Evolutionary conservation across 2,329 filamentous ascomycete species (phyloP).

Genomic region (Trichophyton simii): DNA sequence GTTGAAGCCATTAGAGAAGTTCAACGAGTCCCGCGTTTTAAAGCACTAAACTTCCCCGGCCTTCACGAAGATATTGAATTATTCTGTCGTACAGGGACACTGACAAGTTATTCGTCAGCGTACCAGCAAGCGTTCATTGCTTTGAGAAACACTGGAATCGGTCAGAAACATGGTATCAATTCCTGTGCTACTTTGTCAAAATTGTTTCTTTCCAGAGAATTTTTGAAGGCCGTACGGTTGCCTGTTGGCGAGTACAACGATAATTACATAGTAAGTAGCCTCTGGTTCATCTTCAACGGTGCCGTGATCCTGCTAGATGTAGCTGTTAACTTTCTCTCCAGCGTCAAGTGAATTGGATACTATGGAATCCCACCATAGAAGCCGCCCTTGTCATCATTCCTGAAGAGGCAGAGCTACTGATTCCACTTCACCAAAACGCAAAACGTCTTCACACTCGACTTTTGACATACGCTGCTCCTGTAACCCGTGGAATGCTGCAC

Average conservation of each 20-base stretch:
- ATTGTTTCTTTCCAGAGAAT: constrained; percentile 11
- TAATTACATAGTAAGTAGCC: constrained; percentile 9
- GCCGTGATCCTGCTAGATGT: not conserved
- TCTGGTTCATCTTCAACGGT: too few species aligned
- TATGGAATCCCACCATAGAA: constrained; percentile 40
- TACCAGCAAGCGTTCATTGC: constrained; percentile 34
- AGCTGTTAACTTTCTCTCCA: constrained; percentile 18
- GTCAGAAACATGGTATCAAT: constrained; percentile 24
- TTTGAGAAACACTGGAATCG: constrained; percentile 29
- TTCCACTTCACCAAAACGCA: constrained; percentile 32
- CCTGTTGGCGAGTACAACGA: constrained; percentile 6
- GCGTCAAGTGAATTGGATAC: constrained; percentile 48
- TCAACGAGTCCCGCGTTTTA: constrained; percentile 35
- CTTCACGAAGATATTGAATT: constrained; percentile 37
- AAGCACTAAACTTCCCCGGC: constrained; percentile 32
- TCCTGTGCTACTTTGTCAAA: constrained; percentile 6
- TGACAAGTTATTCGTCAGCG: constrained; percentile 24
- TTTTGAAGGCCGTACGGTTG: constrained; percentile 9
- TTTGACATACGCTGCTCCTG: constrained; percentile 47
- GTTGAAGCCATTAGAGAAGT: constrained; percentile 45
- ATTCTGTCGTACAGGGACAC: constrained; percentile 37
- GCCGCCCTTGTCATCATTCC: constrained; percentile 48
- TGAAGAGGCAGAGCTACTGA: constrained; percentile 48
- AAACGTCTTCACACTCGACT: constrained; percentile 30
- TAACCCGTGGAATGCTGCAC: constrained; percentile 47